Evolutionary conservation across 2,329 filamentous ascomycete genomes (phyloP).

Genomic region (Colletotrichum godetiae): DNA sequence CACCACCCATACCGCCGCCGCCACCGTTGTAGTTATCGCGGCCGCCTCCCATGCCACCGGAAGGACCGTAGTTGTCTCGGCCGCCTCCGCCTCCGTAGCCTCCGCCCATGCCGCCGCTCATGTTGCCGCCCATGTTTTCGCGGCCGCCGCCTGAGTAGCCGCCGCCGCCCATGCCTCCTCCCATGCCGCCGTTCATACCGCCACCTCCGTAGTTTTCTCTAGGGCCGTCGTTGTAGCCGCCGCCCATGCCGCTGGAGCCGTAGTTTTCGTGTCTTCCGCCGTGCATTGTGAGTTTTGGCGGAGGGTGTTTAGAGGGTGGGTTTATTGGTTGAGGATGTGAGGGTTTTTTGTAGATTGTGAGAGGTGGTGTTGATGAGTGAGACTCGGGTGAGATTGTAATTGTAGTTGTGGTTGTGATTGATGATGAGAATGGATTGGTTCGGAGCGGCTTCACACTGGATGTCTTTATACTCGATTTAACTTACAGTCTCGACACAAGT

Average conservation of each 20-base stretch:
- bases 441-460: neutral
- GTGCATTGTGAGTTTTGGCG: conserved; percentile 5
- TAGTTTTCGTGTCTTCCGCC: conserved; percentile 32
- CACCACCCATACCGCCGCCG: no score
- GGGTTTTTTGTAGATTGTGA: neutral
- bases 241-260: conserved; percentile 26
- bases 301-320: neutral
- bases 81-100: conserved; percentile 3
- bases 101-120: neutral
- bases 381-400: neutral
- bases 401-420: neutral
- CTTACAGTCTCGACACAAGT: neutral
- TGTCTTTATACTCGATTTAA: neutral
- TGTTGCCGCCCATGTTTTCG: neutral
- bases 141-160: neutral
- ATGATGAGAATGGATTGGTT: neutral
- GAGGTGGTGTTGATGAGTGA: neutral
- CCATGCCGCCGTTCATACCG: conserved; percentile 3
- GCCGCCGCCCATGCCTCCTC: neutral
- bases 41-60: neutral
- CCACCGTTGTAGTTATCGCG: neutral
- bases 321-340: neutral
- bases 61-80: conserved; percentile 16
- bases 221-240: neutral
- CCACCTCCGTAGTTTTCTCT: neutral